Evolutionary conservation across 305 asterid species (phyloP).

Genomic region (Striga hermonthica): DNA sequence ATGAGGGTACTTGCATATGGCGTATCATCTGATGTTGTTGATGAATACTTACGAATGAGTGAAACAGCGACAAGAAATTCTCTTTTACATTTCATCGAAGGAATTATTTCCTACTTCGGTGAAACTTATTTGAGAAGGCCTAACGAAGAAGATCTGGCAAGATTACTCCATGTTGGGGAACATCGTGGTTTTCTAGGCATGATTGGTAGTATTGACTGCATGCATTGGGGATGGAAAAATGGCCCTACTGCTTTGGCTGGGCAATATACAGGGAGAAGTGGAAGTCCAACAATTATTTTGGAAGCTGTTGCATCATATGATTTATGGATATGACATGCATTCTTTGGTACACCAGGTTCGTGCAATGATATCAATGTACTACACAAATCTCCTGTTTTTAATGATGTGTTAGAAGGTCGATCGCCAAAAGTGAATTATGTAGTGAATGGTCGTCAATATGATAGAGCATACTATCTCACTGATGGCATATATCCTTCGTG

Average conservation of each 20-base stretch:
- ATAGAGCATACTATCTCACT: background rate
- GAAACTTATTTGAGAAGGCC: background rate
- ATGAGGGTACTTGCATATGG: background rate
- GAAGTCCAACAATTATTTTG: too few relatives aligned
- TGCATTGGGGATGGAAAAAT: too few relatives aligned
- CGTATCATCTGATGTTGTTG: background rate
- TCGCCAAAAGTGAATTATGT: background rate
- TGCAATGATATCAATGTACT: background rate
- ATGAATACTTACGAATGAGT: conserved; percentile 2
- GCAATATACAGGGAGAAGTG: too few relatives aligned
- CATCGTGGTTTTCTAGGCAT: background rate
- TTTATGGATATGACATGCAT: too few relatives aligned
- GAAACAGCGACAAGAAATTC: background rate
- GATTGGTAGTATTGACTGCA: background rate
- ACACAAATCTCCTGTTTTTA: background rate
- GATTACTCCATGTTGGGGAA: background rate
- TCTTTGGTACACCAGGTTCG: background rate
- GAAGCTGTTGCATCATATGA: too few relatives aligned
- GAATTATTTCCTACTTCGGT: background rate
- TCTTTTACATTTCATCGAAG: background rate
- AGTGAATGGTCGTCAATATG: background rate
- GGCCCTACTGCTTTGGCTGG: too few relatives aligned
- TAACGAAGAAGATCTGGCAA: background rate
- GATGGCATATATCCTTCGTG: background rate
- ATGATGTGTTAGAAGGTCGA: background rate